Evolutionary conservation across 2,329 filamentous ascomycete genomes (phyloP), one percentile per base, ranked within the genome.

Genomic region (Plectosphaerella cucumerina): DNA sequence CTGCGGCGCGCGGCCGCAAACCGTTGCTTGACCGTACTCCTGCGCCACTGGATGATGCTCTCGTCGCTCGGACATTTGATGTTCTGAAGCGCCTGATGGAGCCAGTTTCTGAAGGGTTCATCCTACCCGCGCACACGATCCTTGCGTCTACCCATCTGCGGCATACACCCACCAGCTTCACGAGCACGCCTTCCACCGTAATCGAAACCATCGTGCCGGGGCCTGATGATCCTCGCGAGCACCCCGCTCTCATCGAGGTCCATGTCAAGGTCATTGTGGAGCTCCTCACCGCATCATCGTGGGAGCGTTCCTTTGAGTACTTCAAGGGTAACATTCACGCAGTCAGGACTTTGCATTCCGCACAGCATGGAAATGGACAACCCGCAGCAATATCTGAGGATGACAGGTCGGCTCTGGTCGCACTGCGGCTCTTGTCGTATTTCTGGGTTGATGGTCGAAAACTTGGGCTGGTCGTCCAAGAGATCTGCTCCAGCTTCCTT

Each of bases 401-500:
- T n/a, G 81, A 84, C 54, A 72, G 68, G 53, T 59, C 66, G 21
- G 73, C 78, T 2, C 69, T 86, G 12, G 73, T 82, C 17, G 71
- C 80, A 11, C 65, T 87, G 45, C 76, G 81, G 35, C 71, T 86
- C 33, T 69, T 87, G 22, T 78, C 81, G 15, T 85, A 78, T 60
- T 80, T 85, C 57, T 86, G 82, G 81, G 78, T 86, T 18, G 83
- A 87, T 59, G 74, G 73, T 39, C 71, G 75, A 44, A 86, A 85
- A 65, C 71, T 88, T 14, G 77, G 81, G 37, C 65, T 80, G 18
- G 62, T 87, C 48, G 77, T 87, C 35, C 82, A 86, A 58, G 85
- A 88, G 65, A 71, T 87, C 35, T 85, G 82, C 62, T 82, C 82
- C 20, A 83, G 77, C 60, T 87, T 86, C 62, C 71, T 87, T 44